Percentiles rank a stretch among this genome's conserved stretches.
Evolutionary conservation across 2,329 filamentous ascomycete genomes (phyloP).

Genomic region (Penicillium sp.): DNA sequence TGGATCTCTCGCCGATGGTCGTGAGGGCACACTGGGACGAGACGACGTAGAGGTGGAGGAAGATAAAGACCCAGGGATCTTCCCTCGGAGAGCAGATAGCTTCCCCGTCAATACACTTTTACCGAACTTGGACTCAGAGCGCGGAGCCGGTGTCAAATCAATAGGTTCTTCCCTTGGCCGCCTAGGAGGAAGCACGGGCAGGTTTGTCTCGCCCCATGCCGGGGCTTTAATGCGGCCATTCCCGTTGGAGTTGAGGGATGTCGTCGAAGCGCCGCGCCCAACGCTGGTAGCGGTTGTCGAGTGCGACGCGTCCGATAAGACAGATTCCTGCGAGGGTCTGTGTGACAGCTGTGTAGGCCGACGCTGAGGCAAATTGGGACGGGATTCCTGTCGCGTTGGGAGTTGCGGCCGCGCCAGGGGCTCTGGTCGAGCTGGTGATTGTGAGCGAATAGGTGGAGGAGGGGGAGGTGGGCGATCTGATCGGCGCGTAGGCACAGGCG

Average conservation of each 20-base stretch:
- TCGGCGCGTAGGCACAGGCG: slow-evolving; percentile 55
- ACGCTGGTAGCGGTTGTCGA: slow-evolving; percentile 52
- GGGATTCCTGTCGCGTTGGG: slow-evolving; percentile 38
- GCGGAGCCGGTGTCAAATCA: slow-evolving; percentile 29
- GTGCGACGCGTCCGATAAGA: slow-evolving; percentile 59
- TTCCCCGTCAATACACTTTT: slow-evolving; percentile 25
- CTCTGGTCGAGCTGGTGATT: slow-evolving; percentile 42
- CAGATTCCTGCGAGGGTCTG: slow-evolving; percentile 57
- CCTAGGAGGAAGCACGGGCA: slow-evolving; percentile 63
- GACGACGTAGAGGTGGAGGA: slow-evolving; percentile 12
- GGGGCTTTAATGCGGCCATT: slow-evolving; percentile 58
- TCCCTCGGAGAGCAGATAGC: slow-evolving; percentile 25
- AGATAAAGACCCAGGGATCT: slow-evolving; percentile 13
- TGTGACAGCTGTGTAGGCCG: slow-evolving; percentile 46
- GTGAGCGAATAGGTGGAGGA: slow-evolving; percentile 23
- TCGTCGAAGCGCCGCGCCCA: slow-evolving; percentile 44
- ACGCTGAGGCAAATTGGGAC: slow-evolving; percentile 58
- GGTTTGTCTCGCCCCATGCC: slow-evolving; percentile 60
- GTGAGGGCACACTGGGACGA: slow-evolving; percentile 20
- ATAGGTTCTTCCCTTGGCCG: slow-evolving; percentile 37
- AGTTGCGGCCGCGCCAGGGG: slow-evolving; percentile 16
- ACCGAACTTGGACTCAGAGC: slow-evolving; percentile 33
- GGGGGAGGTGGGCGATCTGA: slow-evolving; percentile 30
- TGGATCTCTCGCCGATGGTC: slow-evolving; percentile 19
- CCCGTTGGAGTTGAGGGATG: slow-evolving; percentile 36